Conservation (phyloP, 805 yeast genomes). For the Metschnikowia peoriensis region DNA sequence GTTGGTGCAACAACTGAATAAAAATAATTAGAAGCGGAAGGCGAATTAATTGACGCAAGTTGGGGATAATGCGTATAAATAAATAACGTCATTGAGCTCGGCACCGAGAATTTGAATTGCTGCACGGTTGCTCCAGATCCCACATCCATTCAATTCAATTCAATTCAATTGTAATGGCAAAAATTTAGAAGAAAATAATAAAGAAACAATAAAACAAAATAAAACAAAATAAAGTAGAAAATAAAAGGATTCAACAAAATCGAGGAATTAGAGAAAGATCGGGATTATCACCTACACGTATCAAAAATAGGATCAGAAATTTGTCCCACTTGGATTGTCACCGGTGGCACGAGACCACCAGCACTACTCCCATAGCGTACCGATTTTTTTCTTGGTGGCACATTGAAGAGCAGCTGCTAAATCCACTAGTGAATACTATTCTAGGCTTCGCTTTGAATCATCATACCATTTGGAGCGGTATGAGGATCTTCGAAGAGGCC, state of each 20-base stretch:
- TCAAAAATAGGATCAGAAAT: background rate
- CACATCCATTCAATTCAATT: background rate
- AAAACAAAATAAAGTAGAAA: background rate
- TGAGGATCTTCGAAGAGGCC: conserved; percentile 36
- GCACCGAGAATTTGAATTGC: background rate
- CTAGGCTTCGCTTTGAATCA: conserved; percentile 37
- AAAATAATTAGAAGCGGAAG: too few species aligned
- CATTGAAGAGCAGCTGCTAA: conserved; percentile 18
- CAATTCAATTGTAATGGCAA: background rate
- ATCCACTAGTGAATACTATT: conserved; percentile 21
- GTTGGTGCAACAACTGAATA: too few species aligned
- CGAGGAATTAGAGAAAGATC: background rate
- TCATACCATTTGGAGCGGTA: conserved; percentile 28
- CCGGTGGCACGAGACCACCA: conserved; percentile 19
- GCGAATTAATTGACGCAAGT: background rate
- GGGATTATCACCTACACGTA: background rate
- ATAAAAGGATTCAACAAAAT: background rate
- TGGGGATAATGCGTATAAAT: background rate
- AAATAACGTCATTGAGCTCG: background rate
- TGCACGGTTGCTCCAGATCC: background rate
- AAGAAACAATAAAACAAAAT: background rate
- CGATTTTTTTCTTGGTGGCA: conserved; percentile 4
- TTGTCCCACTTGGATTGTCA: conserved; percentile 35
- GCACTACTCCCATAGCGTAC: conserved; percentile 28
- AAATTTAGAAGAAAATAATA: background rate